Percentiles rank a stretch among this genome's conserved stretches.
Evolutionary conservation across 257 asterid genomes (phyloP).

Genomic region (Fraxinus cuspidata): DNA sequence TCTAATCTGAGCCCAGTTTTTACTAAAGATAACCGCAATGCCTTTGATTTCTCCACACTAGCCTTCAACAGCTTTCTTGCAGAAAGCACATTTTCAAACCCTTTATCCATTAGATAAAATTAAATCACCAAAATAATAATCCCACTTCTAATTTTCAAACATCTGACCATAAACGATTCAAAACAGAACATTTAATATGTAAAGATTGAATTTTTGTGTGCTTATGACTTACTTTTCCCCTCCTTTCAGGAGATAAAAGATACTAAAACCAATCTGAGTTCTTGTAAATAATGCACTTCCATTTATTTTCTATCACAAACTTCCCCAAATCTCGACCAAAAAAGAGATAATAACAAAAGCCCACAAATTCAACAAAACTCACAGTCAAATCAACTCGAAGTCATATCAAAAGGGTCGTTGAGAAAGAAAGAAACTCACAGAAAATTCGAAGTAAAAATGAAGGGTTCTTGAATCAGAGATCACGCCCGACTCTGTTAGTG

Average conservation of each 20-base stretch:
- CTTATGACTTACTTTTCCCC: neutral
- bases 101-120: conserved; percentile 50
- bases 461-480: conserved; percentile 19
- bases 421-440: conserved; percentile 33
- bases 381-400: conserved; percentile 15
- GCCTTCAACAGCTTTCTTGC: conserved; percentile 64
- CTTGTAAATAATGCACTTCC: conserved; percentile 35
- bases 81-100: conserved; percentile 54
- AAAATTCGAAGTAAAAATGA: conserved; percentile 5
- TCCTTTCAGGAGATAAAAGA: neutral
- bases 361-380: conserved; percentile 28
- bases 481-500: conserved; percentile 17
- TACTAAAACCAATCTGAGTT: conserved; percentile 31
- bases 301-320: conserved; percentile 29
- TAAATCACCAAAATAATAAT: conserved; percentile 24
- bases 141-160: conserved; percentile 21
- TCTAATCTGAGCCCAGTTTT: conserved; percentile 64
- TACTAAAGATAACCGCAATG: conserved; percentile 53
- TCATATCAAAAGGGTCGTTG: neutral
- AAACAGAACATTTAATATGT: neutral
- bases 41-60: conserved; percentile 71
- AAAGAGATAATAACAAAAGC: conserved; percentile 6
- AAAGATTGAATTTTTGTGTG: neutral
- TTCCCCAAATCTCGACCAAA: conserved; percentile 27
- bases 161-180: conserved; percentile 1